These are phyloP conservation scores for Cubamyces sp. DNA, from an alignment of 768 basidiomycete species.

Conservation along the genomic window DNA sequence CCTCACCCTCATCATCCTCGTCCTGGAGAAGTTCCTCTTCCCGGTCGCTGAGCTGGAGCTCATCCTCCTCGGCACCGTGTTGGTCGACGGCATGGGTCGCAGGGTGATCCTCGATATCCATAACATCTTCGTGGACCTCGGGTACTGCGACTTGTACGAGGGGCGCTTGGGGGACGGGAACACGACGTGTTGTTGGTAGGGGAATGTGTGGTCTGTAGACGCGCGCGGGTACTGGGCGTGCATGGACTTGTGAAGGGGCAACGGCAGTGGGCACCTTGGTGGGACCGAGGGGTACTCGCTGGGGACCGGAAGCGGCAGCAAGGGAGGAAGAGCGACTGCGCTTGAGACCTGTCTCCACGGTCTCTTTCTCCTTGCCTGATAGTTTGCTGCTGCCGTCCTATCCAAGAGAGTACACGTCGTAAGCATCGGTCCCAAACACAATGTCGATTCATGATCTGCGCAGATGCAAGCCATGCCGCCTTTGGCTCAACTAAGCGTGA, in stretches of 20 bases:
- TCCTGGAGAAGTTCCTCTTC: conserved; percentile 21
- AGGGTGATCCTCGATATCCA: conserved; percentile 60
- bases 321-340: conserved; percentile 70
- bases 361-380: conserved; percentile 65
- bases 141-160: conserved; percentile 9
- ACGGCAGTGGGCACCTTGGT: conserved; percentile 41
- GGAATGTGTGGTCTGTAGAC: conserved; percentile 37
- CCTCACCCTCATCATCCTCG: conserved; percentile 19
- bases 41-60: conserved; percentile 35
- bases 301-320: conserved; percentile 60
- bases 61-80: conserved; percentile 49
- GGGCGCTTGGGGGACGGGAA: conserved; percentile 36
- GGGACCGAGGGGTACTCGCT: conserved; percentile 72
- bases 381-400: conserved; percentile 56
- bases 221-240: conserved; percentile 28
- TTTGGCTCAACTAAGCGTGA: neutral
- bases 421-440: conserved; percentile 25
- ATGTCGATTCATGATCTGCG: neutral
- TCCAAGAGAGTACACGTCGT: conserved; percentile 4
- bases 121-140: conserved; percentile 45
- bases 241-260: conserved; percentile 23
- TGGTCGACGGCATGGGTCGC: conserved; percentile 48
- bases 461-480: neutral
- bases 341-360: conserved; percentile 53
- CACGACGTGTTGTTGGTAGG: conserved; percentile 44